Percentiles rank a stretch among this genome's conserved stretches.
These are phyloP conservation scores for Diaporthe caulivora DNA, from an alignment of 2,329 filamentous ascomycete genomes.

Conservation along the genomic window DNA sequence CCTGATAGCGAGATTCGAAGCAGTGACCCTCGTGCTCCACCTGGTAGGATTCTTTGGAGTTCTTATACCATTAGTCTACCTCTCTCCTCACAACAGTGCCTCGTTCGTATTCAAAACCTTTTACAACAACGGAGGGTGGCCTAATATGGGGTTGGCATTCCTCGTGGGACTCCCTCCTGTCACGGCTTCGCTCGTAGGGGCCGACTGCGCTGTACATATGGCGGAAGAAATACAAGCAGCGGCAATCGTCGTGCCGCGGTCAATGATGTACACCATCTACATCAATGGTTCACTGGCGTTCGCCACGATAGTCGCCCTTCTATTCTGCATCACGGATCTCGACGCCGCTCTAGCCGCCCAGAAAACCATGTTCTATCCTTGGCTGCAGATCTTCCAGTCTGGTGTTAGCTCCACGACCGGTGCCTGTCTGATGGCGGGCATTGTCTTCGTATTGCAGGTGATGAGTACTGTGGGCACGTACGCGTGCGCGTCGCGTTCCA, in stretches of 20 bases:
- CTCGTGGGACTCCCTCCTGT: constrained; percentile 56
- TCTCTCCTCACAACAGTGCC: constrained; percentile 49
- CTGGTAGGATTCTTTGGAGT: constrained; percentile 55
- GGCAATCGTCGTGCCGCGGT: constrained; percentile 61
- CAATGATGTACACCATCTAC: constrained; percentile 61
- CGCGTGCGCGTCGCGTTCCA: constrained; percentile 43
- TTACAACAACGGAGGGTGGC: constrained; percentile 59
- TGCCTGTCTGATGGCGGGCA: constrained; percentile 40
- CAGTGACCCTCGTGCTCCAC: constrained; percentile 45
- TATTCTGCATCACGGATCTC: constrained; percentile 66
- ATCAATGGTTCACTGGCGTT: constrained; percentile 67
- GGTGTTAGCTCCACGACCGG: constrained; percentile 41
- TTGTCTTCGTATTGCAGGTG: constrained; percentile 41
- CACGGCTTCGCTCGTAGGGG: constrained; percentile 52
- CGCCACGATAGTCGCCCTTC: constrained; percentile 65
- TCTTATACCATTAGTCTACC: constrained; percentile 55
- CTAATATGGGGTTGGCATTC: constrained; percentile 57
- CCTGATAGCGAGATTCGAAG: constrained; percentile 43
- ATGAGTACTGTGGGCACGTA: constrained; percentile 43
- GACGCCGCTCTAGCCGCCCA: constrained; percentile 53
- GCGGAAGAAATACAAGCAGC: constrained; percentile 62
- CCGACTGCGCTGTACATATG: constrained; percentile 55
- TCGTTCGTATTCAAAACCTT: constrained; percentile 57
- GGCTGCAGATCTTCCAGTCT: constrained; percentile 44
- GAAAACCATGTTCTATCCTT: constrained; percentile 45